Base-by-base conservation (phyloP, 192 early-diverging fungal genomes). In the Spizellomyces sp. region DNA sequence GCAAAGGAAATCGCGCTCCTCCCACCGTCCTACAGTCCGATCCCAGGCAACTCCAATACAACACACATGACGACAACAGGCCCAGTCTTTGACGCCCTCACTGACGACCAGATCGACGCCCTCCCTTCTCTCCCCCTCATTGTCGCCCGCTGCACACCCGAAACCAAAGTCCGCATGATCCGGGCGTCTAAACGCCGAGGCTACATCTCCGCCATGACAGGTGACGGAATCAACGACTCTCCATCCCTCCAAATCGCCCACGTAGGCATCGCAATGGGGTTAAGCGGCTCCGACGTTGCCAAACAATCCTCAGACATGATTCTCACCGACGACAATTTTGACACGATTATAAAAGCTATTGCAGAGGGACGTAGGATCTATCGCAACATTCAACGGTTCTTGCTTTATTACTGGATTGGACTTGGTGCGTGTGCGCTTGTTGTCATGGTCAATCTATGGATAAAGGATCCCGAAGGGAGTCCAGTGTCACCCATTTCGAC, bases 171-270 rank as follows among this genome's bases (percentile, higher is more conserved):
- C 57, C 48, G 56, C 10, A 52, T 82, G 21, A 66, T 82, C 21
- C 45, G 67, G 14, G 81, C 81, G 6, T 58, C 82, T 47, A 73
- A 84, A 41, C 69, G 78, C 27, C 79, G 75, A n/a, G 45, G 66
- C 52, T 44, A 62, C 36, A 66, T 79, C 45, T 66, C 62, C 45
- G 78, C 78, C 21, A 61, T 61, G 59, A 61, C 59, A 8, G 95
- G 95, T 66, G 95, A 96, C 76, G 95, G 94, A 66, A 90, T 93
- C 10, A 95, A 95, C 75, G 95, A 96, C 68, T 85, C 94, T 56
- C 93, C 94, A n/a, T 92, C 94, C 19, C 83, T 97, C 58, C 91
- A 89, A 62, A 84, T 88, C 19, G 93, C 95, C 8, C 82, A 94
- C 70, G 85, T 97, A 43, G 93, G 93, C 58, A 84, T 97, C 45